Conservation (phyloP, 1,284 basidiomycete genomes). For the Tilletia walkeri region DNA sequence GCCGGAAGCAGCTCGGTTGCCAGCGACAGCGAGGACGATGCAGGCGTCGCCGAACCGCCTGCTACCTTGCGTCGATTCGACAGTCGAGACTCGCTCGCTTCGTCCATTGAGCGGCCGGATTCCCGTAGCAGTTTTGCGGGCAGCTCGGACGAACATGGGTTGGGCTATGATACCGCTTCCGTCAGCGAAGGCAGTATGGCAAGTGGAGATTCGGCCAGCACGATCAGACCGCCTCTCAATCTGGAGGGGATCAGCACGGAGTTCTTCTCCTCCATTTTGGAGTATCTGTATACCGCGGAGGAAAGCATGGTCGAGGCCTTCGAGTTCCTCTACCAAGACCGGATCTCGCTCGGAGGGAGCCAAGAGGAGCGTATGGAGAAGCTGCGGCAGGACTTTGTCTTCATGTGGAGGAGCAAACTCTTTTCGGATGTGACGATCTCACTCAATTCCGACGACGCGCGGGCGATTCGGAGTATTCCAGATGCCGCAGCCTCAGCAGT, state of each 20-base stretch:
- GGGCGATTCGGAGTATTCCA: slow-evolving; percentile 22
- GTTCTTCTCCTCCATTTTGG: slow-evolving; percentile 43
- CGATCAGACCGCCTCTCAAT: slow-evolving; percentile 35
- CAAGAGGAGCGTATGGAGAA: slow-evolving; percentile 78
- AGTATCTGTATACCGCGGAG: slow-evolving; percentile 49
- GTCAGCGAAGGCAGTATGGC: slow-evolving; percentile 24
- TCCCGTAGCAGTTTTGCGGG: background rate
- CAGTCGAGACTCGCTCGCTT: slow-evolving; percentile 1
- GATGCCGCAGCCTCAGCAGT: slow-evolving; percentile 38
- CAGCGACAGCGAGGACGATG: slow-evolving; percentile 39
- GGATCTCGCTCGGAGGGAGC: slow-evolving; percentile 56
- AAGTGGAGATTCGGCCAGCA: slow-evolving; percentile 33
- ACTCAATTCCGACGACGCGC: slow-evolving; percentile 24
- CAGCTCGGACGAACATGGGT: background rate
- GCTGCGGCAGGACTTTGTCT: slow-evolving; percentile 61
- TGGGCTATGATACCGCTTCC: slow-evolving; percentile 26
- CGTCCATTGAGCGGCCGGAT: background rate
- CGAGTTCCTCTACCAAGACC: slow-evolving; percentile 46
- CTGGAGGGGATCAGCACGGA: slow-evolving; percentile 34
- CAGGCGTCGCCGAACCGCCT: background rate
- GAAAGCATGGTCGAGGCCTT: slow-evolving; percentile 41
- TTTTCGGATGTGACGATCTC: slow-evolving; percentile 44
- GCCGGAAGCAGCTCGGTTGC: slow-evolving; percentile 26
- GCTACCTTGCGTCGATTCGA: background rate
- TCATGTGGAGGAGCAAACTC: slow-evolving; percentile 52